Conservation (phyloP, 768 basidiomycete genomes). For the Agaricus bisporus region DNA sequence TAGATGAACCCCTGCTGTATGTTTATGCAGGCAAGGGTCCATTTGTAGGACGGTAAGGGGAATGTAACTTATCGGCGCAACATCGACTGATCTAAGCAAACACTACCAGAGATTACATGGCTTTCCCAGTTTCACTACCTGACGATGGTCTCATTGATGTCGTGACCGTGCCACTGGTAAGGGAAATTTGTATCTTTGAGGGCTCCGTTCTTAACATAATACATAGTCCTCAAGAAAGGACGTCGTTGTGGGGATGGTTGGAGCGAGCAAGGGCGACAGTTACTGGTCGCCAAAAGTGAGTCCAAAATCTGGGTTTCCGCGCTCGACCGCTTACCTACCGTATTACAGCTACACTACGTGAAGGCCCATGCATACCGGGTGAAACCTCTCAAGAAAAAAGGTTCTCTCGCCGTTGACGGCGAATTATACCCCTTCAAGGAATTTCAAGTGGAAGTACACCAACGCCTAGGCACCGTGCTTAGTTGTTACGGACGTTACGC, state of each 20-base stretch:
- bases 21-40: conserved; percentile 78
- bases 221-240: conserved; percentile 43
- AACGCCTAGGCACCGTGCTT: conserved; percentile 57
- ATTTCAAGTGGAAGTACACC: conserved; percentile 73
- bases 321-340: conserved; percentile 1
- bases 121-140: conserved; percentile 77
- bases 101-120: conserved; percentile 58
- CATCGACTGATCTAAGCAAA: background rate
- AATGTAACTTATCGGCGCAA: background rate
- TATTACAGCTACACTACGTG: conserved; percentile 55
- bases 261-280: conserved; percentile 51
- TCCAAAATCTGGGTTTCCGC: background rate
- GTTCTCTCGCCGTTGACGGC: conserved; percentile 69
- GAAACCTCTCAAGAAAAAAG: conserved; percentile 48
- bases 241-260: conserved; percentile 48
- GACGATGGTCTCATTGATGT: conserved; percentile 78
- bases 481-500: conserved; percentile 60
- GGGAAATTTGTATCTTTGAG: conserved; percentile 16
- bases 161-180: conserved; percentile 55
- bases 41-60: conserved; percentile 54
- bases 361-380: conserved; percentile 73
- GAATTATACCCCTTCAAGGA: conserved; percentile 70
- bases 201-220: background rate
- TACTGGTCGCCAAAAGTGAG: conserved; percentile 61
- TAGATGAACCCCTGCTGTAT: conserved; percentile 63